A percentile compares a stretch with the other conserved stretches of the same genome.
Evolutionary conservation across 208 protist genomes (phyloP).

Genomic region (Trypanosoma scelopori): DNA sequence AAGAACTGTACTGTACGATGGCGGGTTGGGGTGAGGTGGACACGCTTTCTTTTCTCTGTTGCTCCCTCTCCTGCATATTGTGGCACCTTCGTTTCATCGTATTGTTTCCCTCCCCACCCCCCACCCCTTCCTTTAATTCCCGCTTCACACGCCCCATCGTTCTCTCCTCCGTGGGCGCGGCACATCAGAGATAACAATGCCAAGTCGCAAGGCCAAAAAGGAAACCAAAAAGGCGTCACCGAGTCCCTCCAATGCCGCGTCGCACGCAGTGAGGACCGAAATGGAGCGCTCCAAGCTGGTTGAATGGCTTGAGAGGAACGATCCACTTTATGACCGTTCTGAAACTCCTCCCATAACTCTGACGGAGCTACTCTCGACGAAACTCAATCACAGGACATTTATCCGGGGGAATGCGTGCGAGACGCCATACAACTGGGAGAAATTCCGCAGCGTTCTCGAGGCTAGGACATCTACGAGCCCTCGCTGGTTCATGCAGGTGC

Average conservation of each 20-base stretch:
- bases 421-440: conserved; percentile 66
- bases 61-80: conserved; percentile 2
- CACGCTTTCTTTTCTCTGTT: conserved; percentile 8
- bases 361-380: conserved; percentile 46
- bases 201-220: conserved; percentile 30
- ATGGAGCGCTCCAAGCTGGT: conserved; percentile 29
- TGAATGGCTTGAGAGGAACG: conserved; percentile 59
- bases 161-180: too few relatives aligned
- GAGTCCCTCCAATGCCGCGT: conserved; percentile 14
- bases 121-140: too few relatives aligned
- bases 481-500: conserved; percentile 87
- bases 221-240: not conserved
- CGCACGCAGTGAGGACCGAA: conserved; percentile 35
- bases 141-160: too few relatives aligned
- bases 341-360: conserved; percentile 42
- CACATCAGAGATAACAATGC: conserved; percentile 37
- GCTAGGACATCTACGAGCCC: conserved; percentile 53
- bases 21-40: too few relatives aligned
- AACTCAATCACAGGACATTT: conserved; percentile 66
- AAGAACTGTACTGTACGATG: too few relatives aligned
- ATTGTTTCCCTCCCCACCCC: too few relatives aligned
- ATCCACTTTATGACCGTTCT: conserved; percentile 57
- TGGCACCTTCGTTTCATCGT: not conserved
- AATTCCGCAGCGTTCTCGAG: conserved; percentile 57
- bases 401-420: conserved; percentile 25